A percentile compares a stretch with the other conserved stretches of the same genome.
Evolutionary conservation across 2,329 filamentous ascomycete species (phyloP).

Genomic region (Bisporella sp.): DNA sequence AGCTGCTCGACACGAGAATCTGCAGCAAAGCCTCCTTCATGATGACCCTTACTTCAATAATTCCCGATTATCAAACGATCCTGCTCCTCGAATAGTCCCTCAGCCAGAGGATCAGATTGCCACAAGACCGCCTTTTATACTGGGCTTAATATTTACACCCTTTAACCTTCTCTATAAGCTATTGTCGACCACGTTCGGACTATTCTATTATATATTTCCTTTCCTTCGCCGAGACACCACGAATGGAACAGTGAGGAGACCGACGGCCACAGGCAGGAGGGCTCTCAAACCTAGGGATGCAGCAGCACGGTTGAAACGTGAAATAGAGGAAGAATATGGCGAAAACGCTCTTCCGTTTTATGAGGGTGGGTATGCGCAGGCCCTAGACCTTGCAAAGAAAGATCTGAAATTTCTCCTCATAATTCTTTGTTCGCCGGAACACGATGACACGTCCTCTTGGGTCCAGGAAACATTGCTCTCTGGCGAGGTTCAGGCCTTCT

Average conservation of each 20-base stretch:
- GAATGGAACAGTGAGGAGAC: slow-evolving; percentile 46
- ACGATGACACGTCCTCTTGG: slow-evolving; percentile 84
- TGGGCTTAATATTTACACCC: slow-evolving; percentile 74
- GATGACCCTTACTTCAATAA: slow-evolving; percentile 24
- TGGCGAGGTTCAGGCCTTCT: slow-evolving; percentile 63
- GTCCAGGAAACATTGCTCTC: slow-evolving; percentile 75
- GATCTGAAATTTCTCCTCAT: slow-evolving; percentile 91
- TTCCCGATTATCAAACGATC: slow-evolving; percentile 29
- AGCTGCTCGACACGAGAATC: slow-evolving; percentile 63
- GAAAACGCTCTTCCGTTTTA: slow-evolving; percentile 65
- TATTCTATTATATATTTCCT: slow-evolving; percentile 71
- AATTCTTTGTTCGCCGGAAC: slow-evolving; percentile 81
- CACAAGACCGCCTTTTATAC: slow-evolving; percentile 65
- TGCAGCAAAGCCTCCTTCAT: slow-evolving; percentile 51
- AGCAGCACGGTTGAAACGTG: slow-evolving; percentile 78
- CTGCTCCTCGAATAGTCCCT: slow-evolving; percentile 78
- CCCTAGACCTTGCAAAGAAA: slow-evolving; percentile 81
- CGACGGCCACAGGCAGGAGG: slow-evolving; percentile 62
- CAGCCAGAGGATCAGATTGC: slow-evolving; percentile 58
- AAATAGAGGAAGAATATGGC: slow-evolving; percentile 93
- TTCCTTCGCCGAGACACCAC: slow-evolving; percentile 64
- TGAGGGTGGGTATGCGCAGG: slow-evolving; percentile 86
- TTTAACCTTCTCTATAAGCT: slow-evolving; percentile 72
- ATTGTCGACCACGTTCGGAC: slow-evolving; percentile 60
- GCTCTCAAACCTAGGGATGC: slow-evolving; percentile 81